Percentiles rank a stretch among this genome's conserved stretches.
phyloP scores from a whole-genome alignment of 129 eudicot species.

The Tagetes erecta region DNA sequence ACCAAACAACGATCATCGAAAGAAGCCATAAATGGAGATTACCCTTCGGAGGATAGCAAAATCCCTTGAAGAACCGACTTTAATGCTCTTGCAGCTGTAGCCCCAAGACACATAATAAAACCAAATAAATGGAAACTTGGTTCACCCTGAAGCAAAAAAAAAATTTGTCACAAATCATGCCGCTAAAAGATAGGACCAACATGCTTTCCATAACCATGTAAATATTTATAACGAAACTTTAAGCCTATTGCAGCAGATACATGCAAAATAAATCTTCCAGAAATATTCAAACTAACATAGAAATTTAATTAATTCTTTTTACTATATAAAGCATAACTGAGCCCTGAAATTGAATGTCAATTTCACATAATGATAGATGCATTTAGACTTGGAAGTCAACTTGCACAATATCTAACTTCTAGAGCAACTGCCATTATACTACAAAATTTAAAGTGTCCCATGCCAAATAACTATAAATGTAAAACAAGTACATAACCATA shows the following conservation, averaged over 20 bases:
- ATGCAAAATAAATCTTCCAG: neutral
- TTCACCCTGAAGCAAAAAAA: constrained; percentile 42
- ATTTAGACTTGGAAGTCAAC: neutral
- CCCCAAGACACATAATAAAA: constrained; percentile 45
- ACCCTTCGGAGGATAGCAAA: constrained; percentile 47
- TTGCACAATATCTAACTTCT: neutral
- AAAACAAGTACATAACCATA: neutral
- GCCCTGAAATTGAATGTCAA: neutral
- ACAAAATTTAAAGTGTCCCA: neutral
- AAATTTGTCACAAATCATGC: constrained; percentile 1
- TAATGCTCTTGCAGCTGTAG: constrained; percentile 50
- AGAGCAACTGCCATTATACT: neutral
- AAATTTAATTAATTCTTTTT: neutral
- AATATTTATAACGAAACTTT: neutral
- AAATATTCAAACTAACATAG: neutral
- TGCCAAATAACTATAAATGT: neutral
- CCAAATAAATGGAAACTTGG: constrained; percentile 56
- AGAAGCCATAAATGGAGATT: constrained; percentile 5
- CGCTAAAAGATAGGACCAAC: neutral
- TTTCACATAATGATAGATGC: neutral
- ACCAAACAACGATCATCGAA: neutral
- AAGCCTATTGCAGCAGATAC: neutral
- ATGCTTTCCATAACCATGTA: constrained; percentile 6
- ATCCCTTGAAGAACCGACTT: constrained; percentile 46
- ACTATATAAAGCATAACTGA: neutral